Conservation (phyloP, 176 grass and related monocot genomes). For the Avena sativa region DNA sequence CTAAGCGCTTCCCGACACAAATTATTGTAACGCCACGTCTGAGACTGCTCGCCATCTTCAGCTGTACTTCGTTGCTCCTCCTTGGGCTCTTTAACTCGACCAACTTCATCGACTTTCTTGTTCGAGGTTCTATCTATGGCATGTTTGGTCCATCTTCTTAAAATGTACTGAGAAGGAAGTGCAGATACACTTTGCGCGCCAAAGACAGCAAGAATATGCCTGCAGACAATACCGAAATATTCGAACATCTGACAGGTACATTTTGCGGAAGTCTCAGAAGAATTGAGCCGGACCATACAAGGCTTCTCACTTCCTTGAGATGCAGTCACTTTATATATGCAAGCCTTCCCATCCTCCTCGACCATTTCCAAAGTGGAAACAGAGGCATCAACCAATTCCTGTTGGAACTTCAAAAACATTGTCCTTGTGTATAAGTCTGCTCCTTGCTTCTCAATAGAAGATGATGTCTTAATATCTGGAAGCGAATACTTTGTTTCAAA, state of each 20-base stretch:
- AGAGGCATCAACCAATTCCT: conserved; percentile 56
- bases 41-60: conserved; percentile 56
- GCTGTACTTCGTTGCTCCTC: conserved; percentile 48
- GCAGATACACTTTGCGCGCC: conserved; percentile 39
- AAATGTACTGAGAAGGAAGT: conserved; percentile 57
- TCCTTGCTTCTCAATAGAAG: conserved; percentile 63
- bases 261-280: conserved; percentile 43
- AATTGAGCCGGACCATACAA: conserved; percentile 46
- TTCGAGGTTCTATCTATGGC: conserved; percentile 47
- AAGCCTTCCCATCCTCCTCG: conserved; percentile 41
- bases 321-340: conserved; percentile 51
- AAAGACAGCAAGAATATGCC: conserved; percentile 59
- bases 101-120: conserved; percentile 44
- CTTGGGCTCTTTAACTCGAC: conserved; percentile 46
- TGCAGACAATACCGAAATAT: conserved; percentile 58
- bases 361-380: conserved; percentile 43
- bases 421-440: conserved; percentile 57
- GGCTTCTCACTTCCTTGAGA: conserved; percentile 50
- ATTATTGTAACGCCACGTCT: conserved; percentile 62
- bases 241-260: conserved; percentile 66
- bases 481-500: conserved; percentile 67
- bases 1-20: conserved; percentile 62
- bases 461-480: conserved; percentile 63
- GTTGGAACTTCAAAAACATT: conserved; percentile 65
- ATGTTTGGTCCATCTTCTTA: conserved; percentile 64